Base-by-base conservation (phyloP, 2,329 filamentous ascomycete genomes). In the Colletotrichum paranaense region DNA sequence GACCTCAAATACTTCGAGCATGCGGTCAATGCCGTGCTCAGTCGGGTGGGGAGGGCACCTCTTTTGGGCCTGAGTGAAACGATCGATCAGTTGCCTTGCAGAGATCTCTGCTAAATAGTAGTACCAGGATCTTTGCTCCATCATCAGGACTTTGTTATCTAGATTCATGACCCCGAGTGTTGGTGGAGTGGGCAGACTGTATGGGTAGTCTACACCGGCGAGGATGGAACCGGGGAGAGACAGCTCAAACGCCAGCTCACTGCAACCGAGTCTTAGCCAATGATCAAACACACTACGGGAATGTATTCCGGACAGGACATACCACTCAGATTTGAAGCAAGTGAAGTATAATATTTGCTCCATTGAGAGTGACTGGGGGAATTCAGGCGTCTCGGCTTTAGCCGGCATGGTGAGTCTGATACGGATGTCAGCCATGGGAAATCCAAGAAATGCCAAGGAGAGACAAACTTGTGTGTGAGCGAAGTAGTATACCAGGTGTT, bases 21-120 rank as follows among this genome's bases (percentile, higher is more conserved):
- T 74, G 19, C 71, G 73, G 22, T 74, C 71, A 22, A 75, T 73
- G 6, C 67, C 62, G 28, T 65, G 49, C 35, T 69, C 62, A 1
- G 73, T 74, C 5, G 68, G 63, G 16, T 71, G 57, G 3, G 63
- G 62, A 1, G 73, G 62, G 0, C 58, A 55, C 3, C 72, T 35
- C 2, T 60, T 59, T 24, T 74, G 67, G 1, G 71, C 59, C 2
- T 67, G 62, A 12, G 46, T 63, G 19, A 75, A 69, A 35, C 67
- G 73, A 24, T 58, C 71, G n/a, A 62, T 55, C 28, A 75, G 73
- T 4, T 65, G 71, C 8, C 67, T 46, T 3, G 73, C 71, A 5
- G 73, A 62, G 14, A 75, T 67, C 46, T 75, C 73, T 52, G 73
- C 73, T 3, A 75, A 46, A 16, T 74, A 75, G 49, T 75, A 75